Base-by-base conservation (phyloP, 192 early-diverging fungal genomes). In the Fimicolochytrium jonesii region DNA sequence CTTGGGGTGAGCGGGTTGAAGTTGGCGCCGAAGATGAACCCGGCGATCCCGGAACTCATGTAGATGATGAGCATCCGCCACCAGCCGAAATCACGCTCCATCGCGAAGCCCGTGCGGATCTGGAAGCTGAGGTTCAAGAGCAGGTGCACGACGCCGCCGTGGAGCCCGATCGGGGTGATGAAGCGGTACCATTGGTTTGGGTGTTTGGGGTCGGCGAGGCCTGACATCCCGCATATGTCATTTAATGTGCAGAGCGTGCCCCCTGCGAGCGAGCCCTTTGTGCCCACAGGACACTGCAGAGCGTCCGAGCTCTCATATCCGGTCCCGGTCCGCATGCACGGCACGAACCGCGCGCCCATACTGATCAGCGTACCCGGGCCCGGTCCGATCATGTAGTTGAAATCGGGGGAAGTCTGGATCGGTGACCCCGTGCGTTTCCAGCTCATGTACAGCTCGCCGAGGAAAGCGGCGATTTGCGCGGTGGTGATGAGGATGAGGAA, bases 371-470 rank as follows among this genome's bases (percentile, higher is more conserved):
- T 77, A 6, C 76, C 76, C 3, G 78, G 32, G 2, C 72, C 56
- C 6, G 91, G 91, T 6, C 92, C 92, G 63, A 93, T 90, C 85
- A 94, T 87, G 59, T 78, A 81, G 57, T 93, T 93, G 61, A 88
- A 82, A 0, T n/a, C 80, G 0, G 87, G 85, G 23, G 68, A 72
- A 0, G 81, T 83, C 56, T 87, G 66, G 31, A 93, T 88, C 20
- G 83, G 28, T 10, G 39, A 51, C 9, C 86, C 83, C 0, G 88
- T 91, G 17, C 76, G 37, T 29, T 82, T 56, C 10, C 77, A 55
- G 61, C 87, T 90, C 23, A 81, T 48, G 17, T 65, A 34, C 23
- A 77, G 49, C 22, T 30, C 28, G 29, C 44, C 59, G 23, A 73
- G 57, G 17, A 79, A 44, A 25, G 63, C 32, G 15, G 41, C 49